Evolutionary conservation across 345 rosid species (phyloP).

Genomic region (Euclidium syriacum): DNA sequence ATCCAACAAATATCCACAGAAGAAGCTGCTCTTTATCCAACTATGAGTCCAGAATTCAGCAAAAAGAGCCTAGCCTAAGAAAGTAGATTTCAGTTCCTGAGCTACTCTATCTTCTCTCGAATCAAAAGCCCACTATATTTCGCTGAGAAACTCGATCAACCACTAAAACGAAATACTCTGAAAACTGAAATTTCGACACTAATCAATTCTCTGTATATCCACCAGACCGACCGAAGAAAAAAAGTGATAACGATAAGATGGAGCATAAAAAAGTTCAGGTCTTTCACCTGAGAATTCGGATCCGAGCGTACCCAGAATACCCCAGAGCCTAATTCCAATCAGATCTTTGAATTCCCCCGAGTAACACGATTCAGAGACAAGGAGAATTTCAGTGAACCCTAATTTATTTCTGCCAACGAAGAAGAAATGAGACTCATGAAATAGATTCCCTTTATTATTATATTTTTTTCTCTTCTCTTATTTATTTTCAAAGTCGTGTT

Average conservation of each 20-base stretch:
- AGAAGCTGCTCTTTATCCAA: not conserved
- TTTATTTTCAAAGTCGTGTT: no score
- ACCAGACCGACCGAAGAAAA: not conserved
- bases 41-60: conserved; percentile 11
- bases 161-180: not conserved
- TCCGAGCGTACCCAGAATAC: conserved; percentile 1
- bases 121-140: not conserved
- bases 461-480: no score
- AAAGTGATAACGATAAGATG: not conserved
- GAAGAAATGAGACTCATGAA: conserved; percentile 9
- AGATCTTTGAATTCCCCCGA: conserved; percentile 2
- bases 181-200: not conserved
- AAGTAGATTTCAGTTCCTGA: conserved; percentile 9
- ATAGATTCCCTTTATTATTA: conserved; percentile 18
- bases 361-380: conserved; percentile 4
- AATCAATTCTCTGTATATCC: not conserved
- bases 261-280: conserved; percentile 14
- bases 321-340: not conserved
- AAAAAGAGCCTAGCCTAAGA: not conserved
- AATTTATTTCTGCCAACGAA: conserved; percentile 22
- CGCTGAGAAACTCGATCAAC: conserved; percentile 4
- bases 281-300: conserved; percentile 23
- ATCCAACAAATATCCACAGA: not conserved
- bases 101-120: not conserved
- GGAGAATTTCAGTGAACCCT: conserved; percentile 16